Base-by-base conservation (phyloP, 179 eudicot genomes). In the Silene vulgaris region DNA sequence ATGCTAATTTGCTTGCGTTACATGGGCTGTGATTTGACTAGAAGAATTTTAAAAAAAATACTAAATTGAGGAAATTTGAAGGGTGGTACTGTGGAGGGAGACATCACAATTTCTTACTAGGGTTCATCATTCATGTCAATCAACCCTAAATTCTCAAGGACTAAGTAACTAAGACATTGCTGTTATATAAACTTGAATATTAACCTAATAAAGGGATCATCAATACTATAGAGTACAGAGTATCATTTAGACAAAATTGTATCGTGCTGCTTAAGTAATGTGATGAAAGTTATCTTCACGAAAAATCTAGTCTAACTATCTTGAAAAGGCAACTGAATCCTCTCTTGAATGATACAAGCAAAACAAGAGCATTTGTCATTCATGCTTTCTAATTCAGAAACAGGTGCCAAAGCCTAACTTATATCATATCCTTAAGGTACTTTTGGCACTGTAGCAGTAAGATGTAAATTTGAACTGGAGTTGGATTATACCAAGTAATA, bases 361-460 rank as follows among this genome's bases (percentile, higher is more conserved):
- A 13, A 65, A 14, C 2, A 69, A 45, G 73, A 69, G 30, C 9
- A 21, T 45, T 45, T 69, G 59, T 69, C 73, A 69, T 69, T 43
- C 73, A 69, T 37, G 13, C 26, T 0, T 45, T 7, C 19, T 35
- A 8, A 37, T 20, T 23, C 29, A 65, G 37, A 65, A 29, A 14
- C 8, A 29, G 37, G 16, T 13, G 69, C 37, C 8, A 65, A 8
- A 65, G 29, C 6, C 37, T 0, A 65, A 2, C 40, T 26, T 35
- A 32, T 32, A 32, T 30, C 19, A 30, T n/a, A n/a, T 37, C 52
- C 52, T 45, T 32, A 35, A 67, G 21, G 28, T 6, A 68, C 1
- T 37, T 68, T 68, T 17, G 66, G 35, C n/a, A 23, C 5, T 60
- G 28, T 8, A 13, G 16, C 28, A 52, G 54, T 13, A 56, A 54